phyloP scores from a whole-genome alignment of 768 basidiomycete genomes.

The Dentipellis fragilis region DNA sequence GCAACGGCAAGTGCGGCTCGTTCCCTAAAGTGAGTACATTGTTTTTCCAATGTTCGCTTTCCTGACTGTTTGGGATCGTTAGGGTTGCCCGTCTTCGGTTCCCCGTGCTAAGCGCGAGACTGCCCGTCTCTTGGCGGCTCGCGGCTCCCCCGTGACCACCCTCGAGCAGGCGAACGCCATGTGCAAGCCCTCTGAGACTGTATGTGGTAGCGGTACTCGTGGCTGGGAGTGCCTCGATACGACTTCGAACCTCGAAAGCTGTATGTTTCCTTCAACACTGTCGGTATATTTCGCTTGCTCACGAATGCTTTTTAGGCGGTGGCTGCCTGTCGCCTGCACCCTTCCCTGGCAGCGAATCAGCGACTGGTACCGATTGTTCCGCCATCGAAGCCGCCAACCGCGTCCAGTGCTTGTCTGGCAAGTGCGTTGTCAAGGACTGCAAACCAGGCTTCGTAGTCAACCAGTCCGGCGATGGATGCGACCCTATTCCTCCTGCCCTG shows the following conservation, averaged over 20 bases:
- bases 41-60: neutral
- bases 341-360: neutral
- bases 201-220: slow-evolving; percentile 28
- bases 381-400: neutral
- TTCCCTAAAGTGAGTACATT: slow-evolving; percentile 6
- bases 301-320: neutral
- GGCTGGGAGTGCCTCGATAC: slow-evolving; percentile 33
- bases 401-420: neutral
- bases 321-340: neutral
- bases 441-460: neutral
- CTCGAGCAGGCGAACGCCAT: slow-evolving; percentile 21
- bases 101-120: slow-evolving; percentile 17
- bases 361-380: neutral
- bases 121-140: slow-evolving; percentile 1
- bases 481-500: neutral
- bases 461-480: neutral
- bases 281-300: neutral
- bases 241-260: slow-evolving; percentile 15
- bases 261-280: neutral
- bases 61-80: neutral
- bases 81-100: slow-evolving; percentile 32
- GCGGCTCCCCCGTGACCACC: slow-evolving; percentile 15
- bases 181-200: slow-evolving; percentile 21
- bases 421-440: neutral
- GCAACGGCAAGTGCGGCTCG: slow-evolving; percentile 30